Evolutionary conservation across 73 alveolate genomes (phyloP), one percentile per base, ranked within the genome.

Genomic region (Diophrys appendiculata): DNA sequence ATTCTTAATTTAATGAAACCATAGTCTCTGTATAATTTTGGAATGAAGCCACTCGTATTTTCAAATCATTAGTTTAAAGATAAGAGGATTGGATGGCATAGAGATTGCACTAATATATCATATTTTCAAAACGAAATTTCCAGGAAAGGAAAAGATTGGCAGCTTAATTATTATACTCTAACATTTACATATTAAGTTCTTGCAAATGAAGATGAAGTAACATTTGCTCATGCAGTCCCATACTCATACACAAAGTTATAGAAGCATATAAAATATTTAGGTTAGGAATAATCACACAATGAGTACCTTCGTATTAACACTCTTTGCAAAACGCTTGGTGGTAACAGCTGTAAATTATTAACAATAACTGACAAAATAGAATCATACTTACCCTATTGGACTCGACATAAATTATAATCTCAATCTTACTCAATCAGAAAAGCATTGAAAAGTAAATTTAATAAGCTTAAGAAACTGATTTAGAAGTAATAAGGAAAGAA

Each of bases 1-100:
- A 97, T 98, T 30, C 88, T 98, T 72, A 98, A 98, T 91, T 92
- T 96, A 97, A 90, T 97, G 90, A 97, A 98, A 76, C 98, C 99
- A 22, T 98, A 92, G 60, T 93, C 99, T 54, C 88, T 98, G 13
- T 98, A 90, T 80, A 93, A 91, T 78, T 91, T 90, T 71, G 99
- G 99, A 32, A 93, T 97, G 98, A 95, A 97, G 84, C 94, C 96
- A 70, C 86, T 94, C 79, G 90, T 95, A 55, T 94, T 86, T 80
- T 95, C 99, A n/a, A 92, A 91, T 33, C 72, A 75, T 78, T 91
- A 82, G 1, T 34, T 72, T 23, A 64, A 77, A 29, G 64, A 28
- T 2, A 52, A 77, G 33, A 94, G 91, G 28, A 76, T 64, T 0
- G 92, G 83, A 0, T 88, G 95, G 95, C 82, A 56, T 55, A 52